Base-by-base conservation (phyloP, 371 early-diverging fungal genomes). In the Vairimorpha necatrix region DNA sequence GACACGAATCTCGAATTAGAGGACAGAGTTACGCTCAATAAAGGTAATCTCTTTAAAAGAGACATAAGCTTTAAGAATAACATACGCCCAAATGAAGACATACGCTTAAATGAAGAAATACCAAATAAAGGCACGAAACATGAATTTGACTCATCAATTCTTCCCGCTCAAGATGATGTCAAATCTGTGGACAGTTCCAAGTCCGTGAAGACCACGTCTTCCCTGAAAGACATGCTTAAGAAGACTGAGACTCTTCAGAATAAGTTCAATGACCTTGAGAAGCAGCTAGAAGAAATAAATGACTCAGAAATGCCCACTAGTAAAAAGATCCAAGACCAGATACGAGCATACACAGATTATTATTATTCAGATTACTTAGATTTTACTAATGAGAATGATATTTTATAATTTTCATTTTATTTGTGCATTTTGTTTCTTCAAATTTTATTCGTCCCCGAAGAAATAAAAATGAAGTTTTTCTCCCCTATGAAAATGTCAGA, bases 211-310 rank as follows among this genome's bases (percentile, higher is more conserved):
- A 85, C 85, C 1, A 70, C 85, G 22, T 79, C 83, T 3, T 81
- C 83, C 4, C 75, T 83, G 13, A 76, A 75, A 53, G 80, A 81
- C 18, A 85, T 85, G 85, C 73, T 80, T n/a, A 70, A 54, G 28
- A 79, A 71, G 42, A 82, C 85, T 26, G 80, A 84, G 56, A 71
- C 73, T 33, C 65, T 84, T 34, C 72, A 82, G 54, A 68, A 74
- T 38, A 81, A 77, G 48, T 84, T 84, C 74, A 76, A 78, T 38
- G 70, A 81, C 20, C 73, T 85, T 18, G 83, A 85, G 46, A 71
- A 78, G 13, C 73, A 83, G 42, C 67, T 85, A n/a, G 60, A 75
- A 6, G 78, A 77, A 62, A 82, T 85, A 20, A 81, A 81, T 54
- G 67, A 79, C 14, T 65, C 69, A 24, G 77, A 80, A 11, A 72